Conservation (phyloP, 768 basidiomycete genomes). For the Mycena rosella region DNA sequence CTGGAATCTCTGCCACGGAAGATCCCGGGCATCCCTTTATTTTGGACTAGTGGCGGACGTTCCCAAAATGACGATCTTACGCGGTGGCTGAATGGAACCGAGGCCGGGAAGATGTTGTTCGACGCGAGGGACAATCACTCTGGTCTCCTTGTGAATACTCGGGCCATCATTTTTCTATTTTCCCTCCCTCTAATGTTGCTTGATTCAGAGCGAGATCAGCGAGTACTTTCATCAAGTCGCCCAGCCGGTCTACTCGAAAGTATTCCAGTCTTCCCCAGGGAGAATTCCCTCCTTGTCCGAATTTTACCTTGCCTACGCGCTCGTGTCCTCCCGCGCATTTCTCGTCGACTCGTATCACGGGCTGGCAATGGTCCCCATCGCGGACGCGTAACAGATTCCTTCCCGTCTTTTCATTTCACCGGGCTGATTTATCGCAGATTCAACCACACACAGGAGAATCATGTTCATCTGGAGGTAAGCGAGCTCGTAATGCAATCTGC, state of each 20-base stretch:
- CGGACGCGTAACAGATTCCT: constrained; percentile 73
- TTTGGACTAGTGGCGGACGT: constrained; percentile 63
- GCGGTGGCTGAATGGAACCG: constrained; percentile 59
- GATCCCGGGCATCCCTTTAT: constrained; percentile 68
- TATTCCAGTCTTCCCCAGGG: constrained; percentile 15
- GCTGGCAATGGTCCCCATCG: constrained; percentile 86
- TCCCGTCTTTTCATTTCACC: constrained; percentile 4
- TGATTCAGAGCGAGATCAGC: constrained; percentile 49
- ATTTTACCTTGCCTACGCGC: constrained; percentile 66
- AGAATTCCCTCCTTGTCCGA: constrained; percentile 47
- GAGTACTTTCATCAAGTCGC: constrained; percentile 52
- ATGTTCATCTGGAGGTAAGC: constrained; percentile 80
- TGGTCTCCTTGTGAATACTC: constrained; percentile 42
- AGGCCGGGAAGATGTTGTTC: constrained; percentile 48
- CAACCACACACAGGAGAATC: constrained; percentile 77
- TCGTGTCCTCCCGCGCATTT: constrained; percentile 88
- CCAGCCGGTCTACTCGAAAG: constrained; percentile 34
- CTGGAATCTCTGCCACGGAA: constrained; percentile 70
- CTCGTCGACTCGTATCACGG: constrained; percentile 86
- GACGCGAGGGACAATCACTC: constrained; percentile 33
- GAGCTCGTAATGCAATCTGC: constrained; percentile 27
- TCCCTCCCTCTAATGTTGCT: constrained; percentile 4
- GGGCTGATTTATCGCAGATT: constrained; percentile 61
- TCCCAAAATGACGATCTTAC: constrained; percentile 40
- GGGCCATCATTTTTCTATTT: background rate